phyloP scores from a whole-genome alignment of 495 filamentous ascomycete species.

The Penicillium canescens region DNA sequence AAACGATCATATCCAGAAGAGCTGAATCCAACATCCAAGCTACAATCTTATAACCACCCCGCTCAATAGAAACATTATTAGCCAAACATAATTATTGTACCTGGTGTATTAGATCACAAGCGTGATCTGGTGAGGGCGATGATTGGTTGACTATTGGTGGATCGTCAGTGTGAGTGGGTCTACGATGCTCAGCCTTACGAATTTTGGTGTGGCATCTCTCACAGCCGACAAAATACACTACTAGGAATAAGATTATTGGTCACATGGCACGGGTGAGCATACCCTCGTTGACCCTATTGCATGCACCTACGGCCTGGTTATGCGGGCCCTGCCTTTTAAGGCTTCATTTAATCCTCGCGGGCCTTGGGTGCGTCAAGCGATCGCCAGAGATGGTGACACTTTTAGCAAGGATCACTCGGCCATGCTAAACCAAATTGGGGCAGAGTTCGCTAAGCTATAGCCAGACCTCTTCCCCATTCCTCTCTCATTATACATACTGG shows the following conservation, averaged over 20 bases:
- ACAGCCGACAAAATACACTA: too few species aligned
- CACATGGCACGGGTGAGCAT: slow-evolving; percentile 18
- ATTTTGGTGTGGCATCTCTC: too few species aligned
- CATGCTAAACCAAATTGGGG: slow-evolving; percentile 32
- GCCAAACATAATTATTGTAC: too few species aligned
- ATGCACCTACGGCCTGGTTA: slow-evolving; percentile 26
- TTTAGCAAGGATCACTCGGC: slow-evolving; percentile 24
- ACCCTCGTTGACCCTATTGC: slow-evolving; percentile 19
- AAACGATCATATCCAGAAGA: not conserved
- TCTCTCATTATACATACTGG: not conserved
- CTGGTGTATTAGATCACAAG: too few species aligned
- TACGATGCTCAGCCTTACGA: too few species aligned
- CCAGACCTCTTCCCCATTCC: not conserved
- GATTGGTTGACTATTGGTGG: too few species aligned
- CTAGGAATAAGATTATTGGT: too few species aligned
- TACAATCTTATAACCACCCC: too few species aligned
- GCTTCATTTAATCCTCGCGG: slow-evolving; percentile 23
- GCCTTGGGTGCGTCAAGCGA: slow-evolving; percentile 17
- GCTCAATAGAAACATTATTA: too few species aligned
- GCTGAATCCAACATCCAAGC: too few species aligned
- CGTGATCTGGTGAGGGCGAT: too few species aligned
- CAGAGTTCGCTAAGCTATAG: slow-evolving; percentile 19
- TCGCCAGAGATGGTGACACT: slow-evolving; percentile 14
- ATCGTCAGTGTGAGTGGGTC: too few species aligned
- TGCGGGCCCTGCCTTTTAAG: slow-evolving; percentile 25